Conservation (phyloP, 768 basidiomycete genomes). For the Termitomyces eurrhizus region DNA sequence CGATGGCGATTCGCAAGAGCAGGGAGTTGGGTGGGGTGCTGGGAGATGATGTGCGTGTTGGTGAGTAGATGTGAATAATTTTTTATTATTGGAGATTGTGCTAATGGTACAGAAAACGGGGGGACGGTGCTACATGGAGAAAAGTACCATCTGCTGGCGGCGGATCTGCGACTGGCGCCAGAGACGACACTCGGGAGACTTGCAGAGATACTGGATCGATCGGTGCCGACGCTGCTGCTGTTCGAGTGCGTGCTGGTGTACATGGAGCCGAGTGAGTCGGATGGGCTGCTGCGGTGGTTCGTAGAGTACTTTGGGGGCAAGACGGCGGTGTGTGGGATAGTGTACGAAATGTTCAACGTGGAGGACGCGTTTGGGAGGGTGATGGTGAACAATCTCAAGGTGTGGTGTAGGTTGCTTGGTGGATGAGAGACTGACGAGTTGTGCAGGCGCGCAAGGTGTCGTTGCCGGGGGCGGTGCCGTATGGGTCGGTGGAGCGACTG, state of each 20-base stretch:
- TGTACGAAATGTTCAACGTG: slow-evolving; percentile 94
- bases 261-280: slow-evolving; percentile 59
- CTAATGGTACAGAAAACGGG: slow-evolving; percentile 43
- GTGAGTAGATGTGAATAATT: slow-evolving; percentile 30
- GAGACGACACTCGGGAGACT: slow-evolving; percentile 36
- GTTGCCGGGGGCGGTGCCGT: slow-evolving; percentile 70
- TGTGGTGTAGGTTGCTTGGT: slow-evolving; percentile 18
- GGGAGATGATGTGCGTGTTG: slow-evolving; percentile 42
- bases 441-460: slow-evolving; percentile 63
- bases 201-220: slow-evolving; percentile 46
- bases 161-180: slow-evolving; percentile 68
- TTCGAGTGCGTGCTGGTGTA: slow-evolving; percentile 96
- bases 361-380: slow-evolving; percentile 88
- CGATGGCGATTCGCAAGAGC: slow-evolving; percentile 72
- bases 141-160: slow-evolving; percentile 68
- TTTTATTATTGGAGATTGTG: slow-evolving; percentile 4
- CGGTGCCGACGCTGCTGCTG: slow-evolving; percentile 76
- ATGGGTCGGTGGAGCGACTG: slow-evolving; percentile 53
- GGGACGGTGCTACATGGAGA: slow-evolving; percentile 54
- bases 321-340: slow-evolving; percentile 48
- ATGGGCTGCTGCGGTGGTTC: slow-evolving; percentile 71
- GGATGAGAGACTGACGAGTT: too few relatives aligned
- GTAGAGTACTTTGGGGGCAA: slow-evolving; percentile 41
- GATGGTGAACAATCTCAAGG: slow-evolving; percentile 86
- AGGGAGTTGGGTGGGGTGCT: slow-evolving; percentile 49